Evolutionary conservation across 148 eudicot species (phyloP).

Genomic region (Spergularia bocconei): DNA sequence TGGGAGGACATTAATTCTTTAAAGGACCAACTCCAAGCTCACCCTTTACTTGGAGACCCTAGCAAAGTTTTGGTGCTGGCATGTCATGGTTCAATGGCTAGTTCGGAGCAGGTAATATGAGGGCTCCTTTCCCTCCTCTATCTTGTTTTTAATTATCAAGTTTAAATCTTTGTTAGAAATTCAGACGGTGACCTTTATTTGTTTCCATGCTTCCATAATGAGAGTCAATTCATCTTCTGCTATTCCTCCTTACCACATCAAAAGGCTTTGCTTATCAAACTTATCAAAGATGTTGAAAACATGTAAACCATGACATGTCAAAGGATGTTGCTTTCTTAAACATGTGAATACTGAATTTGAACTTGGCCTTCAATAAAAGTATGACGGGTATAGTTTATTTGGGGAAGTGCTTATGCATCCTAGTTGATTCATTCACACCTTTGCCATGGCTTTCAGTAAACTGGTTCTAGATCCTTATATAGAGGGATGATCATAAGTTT

Average conservation of each 20-base stretch:
- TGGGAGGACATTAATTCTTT: constrained; percentile 97
- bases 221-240: background rate
- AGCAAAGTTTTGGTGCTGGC: constrained; percentile 80
- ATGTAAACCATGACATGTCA: background rate
- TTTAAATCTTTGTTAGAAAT: no score
- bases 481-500: no score
- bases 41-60: constrained; percentile 89
- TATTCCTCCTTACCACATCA: background rate
- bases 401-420: background rate
- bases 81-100: constrained; percentile 99
- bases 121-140: background rate
- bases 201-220: no score
- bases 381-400: background rate
- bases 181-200: no score
- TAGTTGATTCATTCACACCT: no score
- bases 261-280: background rate
- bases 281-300: background rate
- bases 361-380: background rate
- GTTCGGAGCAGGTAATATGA: constrained; percentile 79
- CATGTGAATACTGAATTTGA: background rate
- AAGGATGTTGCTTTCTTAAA: background rate
- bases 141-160: background rate
- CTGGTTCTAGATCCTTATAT: no score
- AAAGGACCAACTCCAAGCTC: constrained; percentile 92
- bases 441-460: no score